These are phyloP conservation scores for Auriscalpium vulgare DNA, from an alignment of 768 basidiomycete species.

Conservation along the genomic window DNA sequence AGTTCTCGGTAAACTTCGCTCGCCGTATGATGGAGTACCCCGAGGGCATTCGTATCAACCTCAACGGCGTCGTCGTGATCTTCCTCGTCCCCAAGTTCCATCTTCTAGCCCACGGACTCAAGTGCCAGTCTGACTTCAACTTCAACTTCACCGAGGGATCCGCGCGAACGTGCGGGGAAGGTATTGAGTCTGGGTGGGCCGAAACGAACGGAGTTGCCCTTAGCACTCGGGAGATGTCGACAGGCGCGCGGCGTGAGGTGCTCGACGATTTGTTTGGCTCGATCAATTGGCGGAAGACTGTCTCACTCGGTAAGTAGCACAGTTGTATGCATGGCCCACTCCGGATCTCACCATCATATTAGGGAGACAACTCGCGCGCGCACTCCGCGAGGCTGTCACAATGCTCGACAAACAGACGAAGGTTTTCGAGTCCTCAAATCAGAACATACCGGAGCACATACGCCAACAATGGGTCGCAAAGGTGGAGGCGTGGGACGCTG, in stretches of 20 bases:
- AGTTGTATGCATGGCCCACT: too few species aligned
- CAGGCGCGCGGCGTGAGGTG: conserved; percentile 3
- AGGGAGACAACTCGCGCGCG: neutral
- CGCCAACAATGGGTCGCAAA: neutral
- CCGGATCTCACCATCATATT: too few species aligned
- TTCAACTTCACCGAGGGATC: too few species aligned
- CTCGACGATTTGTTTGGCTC: conserved; percentile 7
- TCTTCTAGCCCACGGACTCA: conserved; percentile 7
- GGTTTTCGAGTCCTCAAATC: too few species aligned
- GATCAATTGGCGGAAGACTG: conserved; percentile 10
- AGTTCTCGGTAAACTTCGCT: neutral
- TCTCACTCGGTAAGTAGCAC: neutral
- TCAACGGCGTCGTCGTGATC: neutral
- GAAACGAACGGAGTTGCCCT: conserved; percentile 1
- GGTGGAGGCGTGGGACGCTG: neutral
- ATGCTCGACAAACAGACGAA: neutral
- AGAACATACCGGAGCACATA: neutral
- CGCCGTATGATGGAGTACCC: neutral
- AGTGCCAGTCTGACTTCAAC: conserved; percentile 9
- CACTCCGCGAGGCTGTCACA: neutral
- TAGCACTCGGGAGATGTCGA: conserved; percentile 9
- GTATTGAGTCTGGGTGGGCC: too few species aligned
- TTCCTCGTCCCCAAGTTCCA: conserved; percentile 8
- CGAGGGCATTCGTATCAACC: neutral
- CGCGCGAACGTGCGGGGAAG: too few species aligned